A percentile compares a stretch with the other conserved stretches of the same genome.
phyloP scores from a whole-genome alignment of 192 early-diverging fungal genomes.

The Phlyctochytrium planicorne region DNA sequence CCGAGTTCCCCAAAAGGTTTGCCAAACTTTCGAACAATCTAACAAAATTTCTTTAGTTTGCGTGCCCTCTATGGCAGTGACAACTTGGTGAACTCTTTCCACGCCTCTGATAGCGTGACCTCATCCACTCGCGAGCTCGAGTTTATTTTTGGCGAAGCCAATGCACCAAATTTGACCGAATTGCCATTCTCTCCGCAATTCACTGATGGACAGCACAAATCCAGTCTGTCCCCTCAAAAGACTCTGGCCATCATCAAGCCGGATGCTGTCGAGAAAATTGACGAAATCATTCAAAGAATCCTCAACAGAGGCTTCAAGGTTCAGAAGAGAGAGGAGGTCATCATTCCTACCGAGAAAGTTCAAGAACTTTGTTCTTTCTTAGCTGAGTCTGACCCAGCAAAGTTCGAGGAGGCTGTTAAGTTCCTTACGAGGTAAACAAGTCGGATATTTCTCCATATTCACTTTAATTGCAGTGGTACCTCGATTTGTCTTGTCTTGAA shows the following conservation, averaged over 20 bases:
- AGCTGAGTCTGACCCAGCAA: conserved; percentile 26
- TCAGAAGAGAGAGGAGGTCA: conserved; percentile 47
- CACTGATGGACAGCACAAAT: background rate
- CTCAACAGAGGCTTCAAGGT: conserved; percentile 46
- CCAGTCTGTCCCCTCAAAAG: conserved; percentile 34
- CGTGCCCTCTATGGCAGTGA: conserved; percentile 57
- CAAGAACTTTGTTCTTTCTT: conserved; percentile 39
- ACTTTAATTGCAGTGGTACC: conserved; percentile 30
- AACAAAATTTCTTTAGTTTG: conserved; percentile 28
- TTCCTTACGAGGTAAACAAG: conserved; percentile 37
- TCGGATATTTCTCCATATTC: background rate
- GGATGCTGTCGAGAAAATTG: conserved; percentile 40
- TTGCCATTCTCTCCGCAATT: conserved; percentile 8
- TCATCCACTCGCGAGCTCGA: conserved; percentile 44
- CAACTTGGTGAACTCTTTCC: conserved; percentile 54
- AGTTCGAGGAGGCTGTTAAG: conserved; percentile 39
- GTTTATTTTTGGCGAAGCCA: conserved; percentile 37
- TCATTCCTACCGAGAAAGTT: conserved; percentile 35
- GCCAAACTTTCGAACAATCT: conserved; percentile 9
- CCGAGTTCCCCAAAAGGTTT: conserved; percentile 50
- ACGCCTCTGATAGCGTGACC: conserved; percentile 46
- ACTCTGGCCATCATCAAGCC: conserved; percentile 58
- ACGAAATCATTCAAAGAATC: conserved; percentile 52
- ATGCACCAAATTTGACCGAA: background rate
- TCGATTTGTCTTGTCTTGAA: conserved; percentile 46